These are phyloP conservation scores for Xylariaceae sp. DNA, from an alignment of 2,329 filamentous ascomycete genomes.

Conservation along the genomic window DNA sequence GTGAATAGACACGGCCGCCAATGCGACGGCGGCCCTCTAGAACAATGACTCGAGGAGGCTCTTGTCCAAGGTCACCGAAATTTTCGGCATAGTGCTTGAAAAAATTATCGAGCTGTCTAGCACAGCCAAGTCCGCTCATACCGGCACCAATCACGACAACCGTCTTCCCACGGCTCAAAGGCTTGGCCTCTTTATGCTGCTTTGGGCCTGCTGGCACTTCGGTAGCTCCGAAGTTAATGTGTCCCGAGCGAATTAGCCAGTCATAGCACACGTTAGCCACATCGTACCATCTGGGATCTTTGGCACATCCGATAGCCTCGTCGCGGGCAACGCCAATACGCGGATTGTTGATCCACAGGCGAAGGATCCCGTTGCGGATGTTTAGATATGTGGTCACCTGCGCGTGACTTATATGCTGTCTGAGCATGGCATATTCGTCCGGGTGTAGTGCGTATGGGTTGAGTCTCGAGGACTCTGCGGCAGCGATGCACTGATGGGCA, in stretches of 20 bases:
- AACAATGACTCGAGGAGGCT: conserved; percentile 67
- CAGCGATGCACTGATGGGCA: conserved; percentile 83
- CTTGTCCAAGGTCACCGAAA: conserved; percentile 60
- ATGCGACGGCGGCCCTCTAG: conserved; percentile 83
- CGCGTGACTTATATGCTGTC: conserved; percentile 73
- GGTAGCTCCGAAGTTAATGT: conserved; percentile 94
- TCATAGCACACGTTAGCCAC: conserved; percentile 83
- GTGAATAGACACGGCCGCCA: conserved; percentile 90
- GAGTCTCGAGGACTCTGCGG: conserved; percentile 81
- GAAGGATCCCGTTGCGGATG: conserved; percentile 87
- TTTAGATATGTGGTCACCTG: conserved; percentile 96
- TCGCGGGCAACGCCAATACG: conserved; percentile 73
- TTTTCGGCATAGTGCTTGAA: conserved; percentile 71
- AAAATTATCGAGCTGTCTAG: conserved; percentile 81
- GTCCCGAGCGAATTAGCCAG: conserved; percentile 85
- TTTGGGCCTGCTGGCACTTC: conserved; percentile 53
- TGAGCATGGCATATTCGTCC: conserved; percentile 75
- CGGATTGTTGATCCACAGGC: conserved; percentile 84
- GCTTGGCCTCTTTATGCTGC: conserved; percentile 36
- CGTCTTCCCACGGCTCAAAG: conserved; percentile 56
- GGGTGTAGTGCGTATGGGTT: conserved; percentile 84
- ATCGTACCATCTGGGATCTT: conserved; percentile 81
- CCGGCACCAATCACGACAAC: conserved; percentile 87
- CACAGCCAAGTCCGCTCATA: conserved; percentile 89
- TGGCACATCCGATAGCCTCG: conserved; percentile 86